These are phyloP conservation scores for Colletotrichum eleusines DNA, from an alignment of 2,329 filamentous ascomycete genomes.

Conservation along the genomic window DNA sequence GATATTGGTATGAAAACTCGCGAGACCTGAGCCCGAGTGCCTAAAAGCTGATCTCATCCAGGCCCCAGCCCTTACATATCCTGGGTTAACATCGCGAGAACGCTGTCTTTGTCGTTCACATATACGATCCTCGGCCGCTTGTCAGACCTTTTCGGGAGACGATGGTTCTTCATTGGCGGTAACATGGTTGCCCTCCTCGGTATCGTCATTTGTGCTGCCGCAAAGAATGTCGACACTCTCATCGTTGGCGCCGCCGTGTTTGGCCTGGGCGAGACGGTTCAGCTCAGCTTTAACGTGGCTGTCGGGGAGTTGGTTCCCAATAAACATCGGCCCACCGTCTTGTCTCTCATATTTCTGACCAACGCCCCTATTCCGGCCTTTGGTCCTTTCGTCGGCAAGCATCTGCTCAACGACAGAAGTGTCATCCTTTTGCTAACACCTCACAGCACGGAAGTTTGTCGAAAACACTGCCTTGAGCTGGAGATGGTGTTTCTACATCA, in stretches of 20 bases:
- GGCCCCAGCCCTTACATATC: slow-evolving; percentile 41
- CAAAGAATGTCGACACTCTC: slow-evolving; percentile 51
- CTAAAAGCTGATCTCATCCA: not conserved
- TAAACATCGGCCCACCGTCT: slow-evolving; percentile 54
- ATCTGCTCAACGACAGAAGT: accelerated
- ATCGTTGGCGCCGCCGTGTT: slow-evolving; percentile 53
- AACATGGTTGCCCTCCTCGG: slow-evolving; percentile 52
- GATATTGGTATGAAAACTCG: slow-evolving; percentile 47
- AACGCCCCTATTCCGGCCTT: slow-evolving; percentile 52
- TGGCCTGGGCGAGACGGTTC: slow-evolving; percentile 53
- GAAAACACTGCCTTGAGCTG: slow-evolving; percentile 51
- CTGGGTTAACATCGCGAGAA: slow-evolving; percentile 50
- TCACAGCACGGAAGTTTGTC: slow-evolving; percentile 51
- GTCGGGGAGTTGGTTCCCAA: slow-evolving; percentile 58
- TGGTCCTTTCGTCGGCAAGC: slow-evolving; percentile 51
- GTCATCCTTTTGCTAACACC: not conserved
- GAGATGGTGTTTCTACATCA: slow-evolving; percentile 58
- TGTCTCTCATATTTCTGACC: slow-evolving; percentile 51
- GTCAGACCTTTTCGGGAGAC: slow-evolving; percentile 55
- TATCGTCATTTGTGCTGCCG: slow-evolving; percentile 52
- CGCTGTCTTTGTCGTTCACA: slow-evolving; percentile 48
- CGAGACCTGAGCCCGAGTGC: no score
- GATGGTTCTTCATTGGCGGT: slow-evolving; percentile 56
- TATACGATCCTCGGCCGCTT: slow-evolving; percentile 52
- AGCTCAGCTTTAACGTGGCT: slow-evolving; percentile 53